Percentiles rank a stretch among this genome's conserved stretches.
These are phyloP conservation scores for Omphalotus guepiniiformis DNA, from an alignment of 768 basidiomycete species.

Conservation along the genomic window DNA sequence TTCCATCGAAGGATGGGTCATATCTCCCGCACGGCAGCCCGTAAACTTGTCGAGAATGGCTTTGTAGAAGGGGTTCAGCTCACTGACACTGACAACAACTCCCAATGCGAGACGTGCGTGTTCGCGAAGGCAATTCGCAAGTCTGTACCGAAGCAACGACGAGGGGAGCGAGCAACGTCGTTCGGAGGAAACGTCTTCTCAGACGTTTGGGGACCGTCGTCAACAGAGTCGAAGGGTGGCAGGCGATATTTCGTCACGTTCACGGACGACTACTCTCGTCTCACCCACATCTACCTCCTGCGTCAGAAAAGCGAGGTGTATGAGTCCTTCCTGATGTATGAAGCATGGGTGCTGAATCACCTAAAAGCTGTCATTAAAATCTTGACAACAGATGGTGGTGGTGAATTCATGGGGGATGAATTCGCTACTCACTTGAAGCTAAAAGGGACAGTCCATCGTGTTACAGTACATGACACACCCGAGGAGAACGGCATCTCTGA, in stretches of 20 bases:
- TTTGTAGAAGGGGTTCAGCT: not conserved
- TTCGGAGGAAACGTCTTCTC: slow-evolving; percentile 34
- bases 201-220: slow-evolving; percentile 44
- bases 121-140: not conserved
- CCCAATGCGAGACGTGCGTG: slow-evolving; percentile 2
- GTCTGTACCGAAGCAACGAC: slow-evolving; percentile 21
- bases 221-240: slow-evolving; percentile 20
- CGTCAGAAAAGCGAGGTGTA: slow-evolving; percentile 26
- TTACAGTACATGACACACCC: slow-evolving; percentile 38
- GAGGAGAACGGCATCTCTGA: slow-evolving; percentile 43
- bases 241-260: slow-evolving; percentile 31
- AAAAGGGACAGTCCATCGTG: slow-evolving; percentile 33
- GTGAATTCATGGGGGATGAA: slow-evolving; percentile 34
- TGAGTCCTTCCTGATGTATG: slow-evolving; percentile 25
- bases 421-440: slow-evolving; percentile 26
- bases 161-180: slow-evolving; percentile 21
- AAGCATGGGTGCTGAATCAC: slow-evolving; percentile 30
- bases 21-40: not conserved
- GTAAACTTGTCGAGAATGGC: not conserved
- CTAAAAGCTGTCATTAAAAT: slow-evolving; percentile 21
- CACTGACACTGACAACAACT: not conserved
- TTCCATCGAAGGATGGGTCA: slow-evolving; percentile 2
- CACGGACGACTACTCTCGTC: slow-evolving; percentile 29
- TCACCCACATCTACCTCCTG: slow-evolving; percentile 25
- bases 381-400: slow-evolving; percentile 38